phyloP scores from a whole-genome alignment of 2,329 filamentous ascomycete species.

The Chrysoporthe austroafricana region DNA sequence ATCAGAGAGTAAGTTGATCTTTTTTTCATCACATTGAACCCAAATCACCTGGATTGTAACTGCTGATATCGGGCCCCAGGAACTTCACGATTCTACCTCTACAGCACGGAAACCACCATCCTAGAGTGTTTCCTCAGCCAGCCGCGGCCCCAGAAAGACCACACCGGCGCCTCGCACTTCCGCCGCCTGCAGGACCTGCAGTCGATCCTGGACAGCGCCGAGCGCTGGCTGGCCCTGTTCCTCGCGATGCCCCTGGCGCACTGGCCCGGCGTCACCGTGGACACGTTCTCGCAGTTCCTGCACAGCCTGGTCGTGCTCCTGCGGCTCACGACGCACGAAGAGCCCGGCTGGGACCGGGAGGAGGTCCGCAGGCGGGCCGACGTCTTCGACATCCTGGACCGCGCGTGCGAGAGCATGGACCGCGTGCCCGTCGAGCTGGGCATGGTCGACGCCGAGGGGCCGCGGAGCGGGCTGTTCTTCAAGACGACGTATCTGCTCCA shows the following conservation, averaged over 20 bases:
- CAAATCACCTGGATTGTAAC: neutral
- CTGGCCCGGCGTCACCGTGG: slow-evolving; percentile 32
- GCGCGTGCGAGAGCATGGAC: slow-evolving; percentile 23
- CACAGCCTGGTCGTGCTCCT: slow-evolving; percentile 35
- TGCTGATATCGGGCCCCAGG: slow-evolving; percentile 18
- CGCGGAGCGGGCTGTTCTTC: slow-evolving; percentile 32
- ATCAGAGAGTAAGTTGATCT: slow-evolving; percentile 28
- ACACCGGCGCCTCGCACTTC: slow-evolving; percentile 22
- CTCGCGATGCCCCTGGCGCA: slow-evolving; percentile 26
- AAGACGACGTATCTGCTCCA: slow-evolving; percentile 32
- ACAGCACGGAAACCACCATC: slow-evolving; percentile 32
- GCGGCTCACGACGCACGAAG: slow-evolving; percentile 32
- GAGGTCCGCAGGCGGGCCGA: slow-evolving; percentile 32
- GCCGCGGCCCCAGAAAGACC: slow-evolving; percentile 12
- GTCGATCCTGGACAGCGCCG: slow-evolving; percentile 26
- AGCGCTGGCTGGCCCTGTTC: slow-evolving; percentile 31
- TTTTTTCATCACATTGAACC: neutral
- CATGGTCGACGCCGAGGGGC: slow-evolving; percentile 31
- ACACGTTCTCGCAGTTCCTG: slow-evolving; percentile 33
- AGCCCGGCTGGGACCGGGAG: slow-evolving; percentile 33
- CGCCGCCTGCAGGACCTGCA: slow-evolving; percentile 33
- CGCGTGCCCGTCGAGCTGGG: slow-evolving; percentile 25
- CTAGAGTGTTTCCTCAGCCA: slow-evolving; percentile 27
- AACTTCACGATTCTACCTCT: slow-evolving; percentile 31
- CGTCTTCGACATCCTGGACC: slow-evolving; percentile 33